Evolutionary conservation across 1,284 basidiomycete species (phyloP).

Genomic region (Melampsora larici-populina): DNA sequence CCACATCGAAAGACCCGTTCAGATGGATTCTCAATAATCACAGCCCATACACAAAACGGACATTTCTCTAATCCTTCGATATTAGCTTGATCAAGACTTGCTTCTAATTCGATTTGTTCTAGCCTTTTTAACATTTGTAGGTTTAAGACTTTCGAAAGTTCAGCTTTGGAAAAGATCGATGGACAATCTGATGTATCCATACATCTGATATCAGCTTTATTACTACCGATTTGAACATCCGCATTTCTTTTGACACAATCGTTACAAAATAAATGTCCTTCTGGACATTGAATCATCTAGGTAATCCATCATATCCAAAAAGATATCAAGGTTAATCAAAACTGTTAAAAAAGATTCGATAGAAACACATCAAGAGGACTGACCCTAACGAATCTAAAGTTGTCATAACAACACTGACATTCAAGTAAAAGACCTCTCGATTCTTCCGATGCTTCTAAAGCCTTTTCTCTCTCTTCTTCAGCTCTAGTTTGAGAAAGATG

Average conservation of each 20-base stretch:
- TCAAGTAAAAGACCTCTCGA: constrained; percentile 47
- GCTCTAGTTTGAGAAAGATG: constrained; percentile 6
- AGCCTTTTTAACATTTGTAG: constrained; percentile 46
- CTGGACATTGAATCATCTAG: constrained; percentile 75
- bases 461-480: not conserved
- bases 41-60: constrained; percentile 78
- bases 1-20: constrained; percentile 77
- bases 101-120: constrained; percentile 49
- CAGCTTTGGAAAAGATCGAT: constrained; percentile 46
- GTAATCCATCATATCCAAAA: no score
- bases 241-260: constrained; percentile 59
- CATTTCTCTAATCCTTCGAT: constrained; percentile 67
- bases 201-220: constrained; percentile 51
- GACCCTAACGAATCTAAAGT: not conserved
- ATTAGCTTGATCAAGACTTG: constrained; percentile 47
- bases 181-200: constrained; percentile 49
- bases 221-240: constrained; percentile 56
- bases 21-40: constrained; percentile 70
- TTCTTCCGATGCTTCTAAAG: constrained; percentile 44
- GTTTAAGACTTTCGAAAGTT: constrained; percentile 45
- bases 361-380: no score
- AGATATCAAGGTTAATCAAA: no score
- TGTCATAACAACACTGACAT: constrained; percentile 50
- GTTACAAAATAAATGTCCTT: constrained; percentile 71
- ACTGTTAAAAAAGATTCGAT: no score